Percentiles rank a stretch among this genome's conserved stretches.
Conservation (phyloP, 805 yeast species). For the Debaryomyces prosopidis region DNA sequence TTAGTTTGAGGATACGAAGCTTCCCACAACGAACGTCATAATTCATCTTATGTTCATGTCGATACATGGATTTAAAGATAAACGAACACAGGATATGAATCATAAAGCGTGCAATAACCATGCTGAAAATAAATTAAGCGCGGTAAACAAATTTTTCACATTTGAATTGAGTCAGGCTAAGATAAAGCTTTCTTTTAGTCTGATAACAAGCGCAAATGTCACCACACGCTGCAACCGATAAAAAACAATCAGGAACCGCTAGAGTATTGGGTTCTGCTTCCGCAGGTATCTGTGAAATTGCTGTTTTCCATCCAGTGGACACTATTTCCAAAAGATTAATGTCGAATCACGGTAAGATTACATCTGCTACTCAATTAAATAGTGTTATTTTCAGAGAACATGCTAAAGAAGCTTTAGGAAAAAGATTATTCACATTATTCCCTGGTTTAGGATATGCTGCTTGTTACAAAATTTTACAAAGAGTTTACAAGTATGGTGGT, state of each 20-base stretch:
- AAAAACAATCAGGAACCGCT: constrained; percentile 85
- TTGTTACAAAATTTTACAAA: constrained; percentile 90
- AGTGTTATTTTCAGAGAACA: constrained; percentile 82
- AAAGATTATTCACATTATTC: constrained; percentile 79
- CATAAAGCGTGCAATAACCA: no score
- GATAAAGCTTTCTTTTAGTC: no score
- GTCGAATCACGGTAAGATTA: constrained; percentile 74
- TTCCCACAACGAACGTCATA: no score
- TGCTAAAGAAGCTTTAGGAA: constrained; percentile 68
- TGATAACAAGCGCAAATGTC: constrained; percentile 24
- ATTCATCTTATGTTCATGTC: no score
- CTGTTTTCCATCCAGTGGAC: constrained; percentile 97
- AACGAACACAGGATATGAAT: no score
- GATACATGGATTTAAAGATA: no score
- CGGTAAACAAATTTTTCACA: neutral
- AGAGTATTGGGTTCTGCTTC: constrained; percentile 96
- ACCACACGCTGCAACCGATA: constrained; percentile 50
- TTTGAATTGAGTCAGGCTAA: neutral
- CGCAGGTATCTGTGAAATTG: constrained; percentile 96
- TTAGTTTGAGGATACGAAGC: no score
- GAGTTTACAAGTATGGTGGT: constrained; percentile 99
- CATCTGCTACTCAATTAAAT: constrained; percentile 69
- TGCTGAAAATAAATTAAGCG: neutral
- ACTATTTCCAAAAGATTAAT: constrained; percentile 94
- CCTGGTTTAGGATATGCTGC: constrained; percentile 99